Percentiles rank a stretch among this genome's conserved stretches.
Conservation (phyloP, 2,329 filamentous ascomycete genomes). For the Trichophyton verrucosum region DNA sequence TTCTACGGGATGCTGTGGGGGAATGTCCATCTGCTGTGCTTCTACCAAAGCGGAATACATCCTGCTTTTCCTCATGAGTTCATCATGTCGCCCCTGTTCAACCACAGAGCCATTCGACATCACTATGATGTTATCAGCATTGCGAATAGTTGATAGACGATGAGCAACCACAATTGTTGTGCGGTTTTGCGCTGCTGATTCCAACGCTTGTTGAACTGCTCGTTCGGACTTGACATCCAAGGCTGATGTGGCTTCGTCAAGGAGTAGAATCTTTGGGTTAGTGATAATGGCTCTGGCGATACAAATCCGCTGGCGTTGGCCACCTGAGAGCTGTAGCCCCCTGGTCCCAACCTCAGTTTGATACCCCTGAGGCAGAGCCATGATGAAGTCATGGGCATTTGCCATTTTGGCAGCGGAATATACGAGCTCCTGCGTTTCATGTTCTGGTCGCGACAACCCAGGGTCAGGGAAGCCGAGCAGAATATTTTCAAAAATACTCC, state of each 20-base stretch:
- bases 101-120: slow-evolving; percentile 49
- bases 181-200: background rate
- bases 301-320: background rate
- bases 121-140: slow-evolving; percentile 55
- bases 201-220: background rate
- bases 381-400: slow-evolving; percentile 58
- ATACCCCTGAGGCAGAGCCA: slow-evolving; percentile 39
- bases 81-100: slow-evolving; percentile 50
- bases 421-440: slow-evolving; percentile 29
- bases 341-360: background rate
- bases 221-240: background rate
- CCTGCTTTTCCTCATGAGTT: slow-evolving; percentile 34
- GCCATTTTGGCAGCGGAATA: slow-evolving; percentile 53
- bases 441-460: slow-evolving; percentile 2
- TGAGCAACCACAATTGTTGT: slow-evolving; percentile 26
- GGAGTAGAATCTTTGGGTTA: background rate
- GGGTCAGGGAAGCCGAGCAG: slow-evolving; percentile 35
- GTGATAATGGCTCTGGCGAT: background rate
- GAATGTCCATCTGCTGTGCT: slow-evolving; percentile 3
- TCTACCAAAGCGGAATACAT: background rate
- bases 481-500: slow-evolving; percentile 52
- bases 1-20: slow-evolving; percentile 9
- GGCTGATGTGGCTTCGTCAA: background rate
- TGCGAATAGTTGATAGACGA: slow-evolving; percentile 56
- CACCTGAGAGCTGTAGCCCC: background rate